These are phyloP conservation scores for Dicorynia guianensis DNA, from an alignment of 306 rosid species.

Conservation along the genomic window DNA sequence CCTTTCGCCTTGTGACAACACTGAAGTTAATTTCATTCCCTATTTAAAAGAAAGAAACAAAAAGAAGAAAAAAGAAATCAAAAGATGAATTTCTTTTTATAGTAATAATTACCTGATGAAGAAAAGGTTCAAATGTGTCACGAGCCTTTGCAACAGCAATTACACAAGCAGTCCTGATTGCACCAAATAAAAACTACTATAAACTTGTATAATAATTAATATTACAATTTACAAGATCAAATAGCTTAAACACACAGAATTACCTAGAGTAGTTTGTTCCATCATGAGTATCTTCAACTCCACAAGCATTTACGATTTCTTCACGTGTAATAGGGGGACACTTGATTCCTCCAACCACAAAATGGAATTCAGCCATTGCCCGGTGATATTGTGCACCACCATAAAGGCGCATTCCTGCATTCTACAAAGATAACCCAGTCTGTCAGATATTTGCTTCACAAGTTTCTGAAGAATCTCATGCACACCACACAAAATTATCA, in stretches of 20 bases:
- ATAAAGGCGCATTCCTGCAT: conserved; percentile 97
- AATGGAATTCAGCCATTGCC: conserved; percentile 99
- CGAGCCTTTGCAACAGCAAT: conserved; percentile 98
- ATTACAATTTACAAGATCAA: conserved; percentile 21
- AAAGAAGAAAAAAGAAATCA: conserved; percentile 13
- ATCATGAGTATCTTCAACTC: conserved; percentile 98
- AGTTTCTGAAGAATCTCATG: conserved; percentile 26
- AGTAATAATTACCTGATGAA: conserved; percentile 74
- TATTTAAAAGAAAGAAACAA: not conserved
- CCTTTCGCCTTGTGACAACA: no score
- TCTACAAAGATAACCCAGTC: conserved; percentile 54
- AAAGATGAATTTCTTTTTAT: conserved; percentile 23
- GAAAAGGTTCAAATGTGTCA: conserved; percentile 96
- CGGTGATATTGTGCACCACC: conserved; percentile 99
- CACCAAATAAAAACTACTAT: conserved; percentile 21
- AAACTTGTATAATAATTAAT: not conserved
- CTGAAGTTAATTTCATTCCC: not conserved
- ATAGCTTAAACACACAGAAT: conserved; percentile 21
- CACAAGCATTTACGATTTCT: conserved; percentile 98
- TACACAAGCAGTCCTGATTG: conserved; percentile 93
- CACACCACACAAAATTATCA: conserved; percentile 10
- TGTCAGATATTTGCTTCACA: conserved; percentile 33
- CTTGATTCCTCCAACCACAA: conserved; percentile 95
- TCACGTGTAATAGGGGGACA: conserved; percentile 97
- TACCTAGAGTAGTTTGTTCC: conserved; percentile 99